Conservation (phyloP, 2,329 filamentous ascomycete species). For the Alternaria incomplexa region DNA sequence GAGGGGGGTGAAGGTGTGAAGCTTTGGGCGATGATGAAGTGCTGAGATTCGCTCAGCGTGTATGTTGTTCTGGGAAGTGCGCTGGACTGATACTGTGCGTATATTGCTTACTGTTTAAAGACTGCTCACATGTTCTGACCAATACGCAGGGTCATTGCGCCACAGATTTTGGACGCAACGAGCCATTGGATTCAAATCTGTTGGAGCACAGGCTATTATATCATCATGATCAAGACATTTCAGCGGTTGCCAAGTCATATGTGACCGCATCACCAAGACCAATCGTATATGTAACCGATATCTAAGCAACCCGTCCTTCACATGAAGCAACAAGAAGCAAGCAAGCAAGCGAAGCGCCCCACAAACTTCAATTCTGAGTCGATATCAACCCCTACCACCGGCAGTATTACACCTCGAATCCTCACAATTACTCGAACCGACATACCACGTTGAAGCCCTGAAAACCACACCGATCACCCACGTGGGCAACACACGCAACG, state of each 20-base stretch:
- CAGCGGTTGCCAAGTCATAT: background rate
- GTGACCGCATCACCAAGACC: background rate
- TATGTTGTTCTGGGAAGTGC: background rate
- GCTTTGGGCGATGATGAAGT: slow-evolving; percentile 15
- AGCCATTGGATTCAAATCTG: background rate
- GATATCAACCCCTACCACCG: background rate
- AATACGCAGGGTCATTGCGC: background rate
- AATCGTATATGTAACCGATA: background rate
- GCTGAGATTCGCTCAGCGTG: background rate
- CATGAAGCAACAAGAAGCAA: background rate
- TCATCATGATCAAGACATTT: background rate
- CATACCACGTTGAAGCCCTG: background rate
- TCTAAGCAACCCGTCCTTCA: background rate
- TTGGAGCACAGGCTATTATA: background rate
- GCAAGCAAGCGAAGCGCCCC: background rate
- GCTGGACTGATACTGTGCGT: background rate
- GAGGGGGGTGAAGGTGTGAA: slow-evolving; percentile 7
- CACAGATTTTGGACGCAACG: background rate
- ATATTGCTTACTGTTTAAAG: background rate
- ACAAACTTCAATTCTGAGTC: slow-evolving; percentile 4
- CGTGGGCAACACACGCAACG: background rate
- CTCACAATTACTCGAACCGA: background rate
- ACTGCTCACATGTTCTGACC: background rate
- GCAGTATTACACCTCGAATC: background rate
- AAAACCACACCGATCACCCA: slow-evolving; percentile 4